Base-by-base conservation (phyloP, 1,139 yeast genomes). In the Komagataea norvegica region DNA sequence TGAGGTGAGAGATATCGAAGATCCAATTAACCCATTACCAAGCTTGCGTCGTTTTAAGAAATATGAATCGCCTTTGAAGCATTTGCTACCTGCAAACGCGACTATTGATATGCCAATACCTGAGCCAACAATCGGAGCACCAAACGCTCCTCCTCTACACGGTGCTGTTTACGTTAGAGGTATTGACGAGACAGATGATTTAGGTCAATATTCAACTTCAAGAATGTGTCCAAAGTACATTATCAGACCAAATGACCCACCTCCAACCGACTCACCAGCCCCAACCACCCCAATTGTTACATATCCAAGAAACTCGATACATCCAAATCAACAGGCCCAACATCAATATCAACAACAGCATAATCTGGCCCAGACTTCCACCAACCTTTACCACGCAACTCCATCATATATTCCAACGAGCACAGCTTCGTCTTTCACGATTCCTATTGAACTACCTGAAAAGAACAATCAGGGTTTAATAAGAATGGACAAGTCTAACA, bases 151-250 rank as follows among this genome's bases (percentile, higher is more conserved):
- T 10, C 98, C 99, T 6, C 61, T 87, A 27, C 76, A 84, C 25
- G 99, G 99, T 20, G 93, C 86, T 28, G 96, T 89, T 7, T 91
- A 84, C 57, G 62, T 80, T 44, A 74, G 93, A 41, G 84, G 86
- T 1, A 76, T 79, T 28, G 78, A 79, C 47, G 77, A 78, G 27
- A 79, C 79, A 41, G 96, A 87, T 56, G 93, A 83, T 58, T 67
- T 79, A 47, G 89, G 89, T 38, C 89, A 82, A 57, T 81, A 79
- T 56, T 71, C 79, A 3, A 62, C 74, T 2, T 68, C 78, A 16
- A 67, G 77, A 56, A 65, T 82, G 40, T 68, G 86, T 59, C 75
- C 79, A 54, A 75, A 84, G 66, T 70, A 82, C 65, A 53, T 74
- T 55, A 51, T 71, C 36, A 55, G 66, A 51, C 65, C 74, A 40